Evolutionary conservation across 2,329 filamentous ascomycete species (phyloP).

Genomic region (Ascochyta koolunga): DNA sequence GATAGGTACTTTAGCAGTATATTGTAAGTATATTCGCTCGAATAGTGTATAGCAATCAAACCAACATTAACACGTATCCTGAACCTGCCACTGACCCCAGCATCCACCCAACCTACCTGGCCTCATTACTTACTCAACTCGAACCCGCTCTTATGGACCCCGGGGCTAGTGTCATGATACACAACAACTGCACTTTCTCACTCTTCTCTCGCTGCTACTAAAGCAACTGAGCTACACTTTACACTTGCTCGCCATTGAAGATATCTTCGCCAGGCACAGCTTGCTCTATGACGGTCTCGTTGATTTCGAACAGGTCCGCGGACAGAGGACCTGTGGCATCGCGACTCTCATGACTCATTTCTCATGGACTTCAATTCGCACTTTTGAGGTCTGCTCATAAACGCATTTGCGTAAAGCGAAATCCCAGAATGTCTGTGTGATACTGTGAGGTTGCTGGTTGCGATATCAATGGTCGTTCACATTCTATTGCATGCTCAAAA

Average conservation of each 20-base stretch:
- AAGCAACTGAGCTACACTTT: slow-evolving; percentile 48
- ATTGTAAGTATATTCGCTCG: not conserved
- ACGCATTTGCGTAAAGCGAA: too few relatives aligned
- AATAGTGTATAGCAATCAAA: not conserved
- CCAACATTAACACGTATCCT: not conserved
- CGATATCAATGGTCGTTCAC: slow-evolving; percentile 20
- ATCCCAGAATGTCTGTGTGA: too few relatives aligned
- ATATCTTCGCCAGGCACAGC: slow-evolving; percentile 37
- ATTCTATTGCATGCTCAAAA: not conserved
- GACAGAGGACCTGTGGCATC: slow-evolving; percentile 59
- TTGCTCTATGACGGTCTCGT: not conserved
- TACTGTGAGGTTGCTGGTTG: too few relatives aligned
- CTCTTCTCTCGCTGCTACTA: slow-evolving; percentile 57
- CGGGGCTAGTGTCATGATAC: slow-evolving; percentile 41
- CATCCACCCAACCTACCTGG: too few relatives aligned
- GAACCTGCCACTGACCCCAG: not conserved
- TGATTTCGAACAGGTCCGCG: slow-evolving; percentile 26
- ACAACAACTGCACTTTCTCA: slow-evolving; percentile 56
- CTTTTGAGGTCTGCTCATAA: too few relatives aligned
- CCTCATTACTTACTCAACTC: slow-evolving; percentile 11
- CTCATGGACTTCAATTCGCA: too few relatives aligned
- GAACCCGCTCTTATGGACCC: slow-evolving; percentile 10
- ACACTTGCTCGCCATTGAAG: slow-evolving; percentile 52
- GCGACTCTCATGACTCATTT: not conserved
- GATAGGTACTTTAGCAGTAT: too few relatives aligned